These are phyloP conservation scores for Ceratobasidium sp. DNA, from an alignment of 1,284 basidiomycete genomes.

Conservation along the genomic window DNA sequence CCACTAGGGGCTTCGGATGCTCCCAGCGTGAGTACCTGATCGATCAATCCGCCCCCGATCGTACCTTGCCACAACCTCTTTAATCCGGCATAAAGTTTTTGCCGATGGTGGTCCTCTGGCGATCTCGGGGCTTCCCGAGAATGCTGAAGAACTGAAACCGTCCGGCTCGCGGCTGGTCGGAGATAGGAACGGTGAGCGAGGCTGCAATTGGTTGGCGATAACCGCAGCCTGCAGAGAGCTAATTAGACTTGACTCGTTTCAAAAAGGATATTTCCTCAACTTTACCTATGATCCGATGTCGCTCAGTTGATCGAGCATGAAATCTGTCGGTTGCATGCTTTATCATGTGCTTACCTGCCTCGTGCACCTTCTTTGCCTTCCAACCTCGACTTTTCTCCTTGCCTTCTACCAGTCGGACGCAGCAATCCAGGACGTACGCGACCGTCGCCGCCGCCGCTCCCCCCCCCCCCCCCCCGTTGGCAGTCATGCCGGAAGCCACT, in stretches of 20 bases:
- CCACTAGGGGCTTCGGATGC: background rate
- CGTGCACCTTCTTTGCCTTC: background rate
- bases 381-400: background rate
- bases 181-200: background rate
- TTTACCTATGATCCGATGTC: background rate
- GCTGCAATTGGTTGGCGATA: too few species aligned
- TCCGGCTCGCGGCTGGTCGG: background rate
- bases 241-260: background rate
- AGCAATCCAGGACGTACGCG: background rate
- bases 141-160: background rate
- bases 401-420: background rate
- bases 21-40: background rate
- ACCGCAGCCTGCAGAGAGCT: background rate
- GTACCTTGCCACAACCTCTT: background rate
- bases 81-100: background rate
- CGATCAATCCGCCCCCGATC: background rate
- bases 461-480: background rate
- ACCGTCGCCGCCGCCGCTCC: too few species aligned
- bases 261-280: background rate
- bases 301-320: background rate
- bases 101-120: too few species aligned
- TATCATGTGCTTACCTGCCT: background rate
- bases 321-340: background rate
- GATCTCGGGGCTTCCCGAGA: background rate
- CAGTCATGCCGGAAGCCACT: conserved; percentile 15